Conservation (phyloP, 2,329 filamentous ascomycete species). For the Fusarium guadeloupense region DNA sequence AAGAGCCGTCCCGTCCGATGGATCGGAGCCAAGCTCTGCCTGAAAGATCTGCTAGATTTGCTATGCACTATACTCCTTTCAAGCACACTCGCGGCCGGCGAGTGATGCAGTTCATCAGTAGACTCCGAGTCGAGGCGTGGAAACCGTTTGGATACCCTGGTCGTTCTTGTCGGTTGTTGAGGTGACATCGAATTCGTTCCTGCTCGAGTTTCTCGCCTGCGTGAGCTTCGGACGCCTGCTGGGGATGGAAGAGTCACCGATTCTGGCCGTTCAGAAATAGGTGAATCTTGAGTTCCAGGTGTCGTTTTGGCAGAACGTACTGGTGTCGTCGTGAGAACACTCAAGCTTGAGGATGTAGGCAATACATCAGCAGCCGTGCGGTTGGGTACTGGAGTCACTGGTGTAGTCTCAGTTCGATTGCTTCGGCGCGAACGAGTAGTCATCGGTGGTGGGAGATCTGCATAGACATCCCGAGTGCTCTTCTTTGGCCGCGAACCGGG, state of each 20-base stretch:
- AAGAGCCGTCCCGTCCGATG: conserved; percentile 63
- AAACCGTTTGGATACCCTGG: conserved; percentile 37
- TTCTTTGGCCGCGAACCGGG: conserved; percentile 16
- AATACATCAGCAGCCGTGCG: conserved; percentile 12
- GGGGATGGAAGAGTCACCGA: conserved; percentile 42
- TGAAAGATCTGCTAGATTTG: conserved; percentile 42
- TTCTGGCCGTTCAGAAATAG: conserved; percentile 31
- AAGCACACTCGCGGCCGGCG: conserved; percentile 50
- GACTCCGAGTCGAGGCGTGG: conserved; percentile 53
- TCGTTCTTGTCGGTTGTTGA: conserved; percentile 35
- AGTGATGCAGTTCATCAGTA: conserved; percentile 59
- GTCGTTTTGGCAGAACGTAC: conserved; percentile 49
- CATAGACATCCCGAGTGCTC: conserved; percentile 14
- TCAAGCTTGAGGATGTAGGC: conserved; percentile 52
- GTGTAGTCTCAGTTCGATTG: conserved; percentile 27
- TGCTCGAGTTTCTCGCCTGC: conserved; percentile 26
- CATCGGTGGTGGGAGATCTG: conserved; percentile 38
- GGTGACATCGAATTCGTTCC: conserved; percentile 43
- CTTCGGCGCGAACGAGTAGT: conserved; percentile 39
- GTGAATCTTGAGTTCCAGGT: conserved; percentile 49
- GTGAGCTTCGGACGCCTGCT: conserved; percentile 24
- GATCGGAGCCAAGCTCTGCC: conserved; percentile 42
- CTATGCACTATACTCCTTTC: conserved; percentile 50
- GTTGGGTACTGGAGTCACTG: conserved; percentile 37
- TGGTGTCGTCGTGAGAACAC: conserved; percentile 53